A percentile compares a stretch with the other conserved stretches of the same genome.
These are phyloP conservation scores for Helotiales sp. DNA, from an alignment of 2,329 filamentous ascomycete genomes.

Conservation along the genomic window DNA sequence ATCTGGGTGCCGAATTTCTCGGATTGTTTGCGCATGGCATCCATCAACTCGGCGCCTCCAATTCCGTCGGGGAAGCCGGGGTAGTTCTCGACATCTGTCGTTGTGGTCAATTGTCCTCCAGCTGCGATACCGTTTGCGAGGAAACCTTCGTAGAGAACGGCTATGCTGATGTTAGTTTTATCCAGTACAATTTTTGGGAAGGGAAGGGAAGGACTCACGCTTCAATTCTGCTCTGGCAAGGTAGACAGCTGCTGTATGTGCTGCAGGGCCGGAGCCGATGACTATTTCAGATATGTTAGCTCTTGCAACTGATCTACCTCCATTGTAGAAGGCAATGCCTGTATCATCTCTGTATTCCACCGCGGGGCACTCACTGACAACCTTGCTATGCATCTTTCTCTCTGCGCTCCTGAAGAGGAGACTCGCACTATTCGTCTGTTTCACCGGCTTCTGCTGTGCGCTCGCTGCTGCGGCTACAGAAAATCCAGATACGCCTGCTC, in stretches of 20 bases:
- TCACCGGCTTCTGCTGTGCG: conserved; percentile 60
- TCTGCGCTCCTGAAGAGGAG: conserved; percentile 41
- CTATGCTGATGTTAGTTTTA: conserved; percentile 45
- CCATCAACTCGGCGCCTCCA: conserved; percentile 89
- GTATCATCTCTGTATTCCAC: no score
- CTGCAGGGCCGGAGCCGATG: conserved; percentile 93
- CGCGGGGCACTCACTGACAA: conserved; percentile 71
- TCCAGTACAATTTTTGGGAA: no score
- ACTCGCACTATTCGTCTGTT: conserved; percentile 34
- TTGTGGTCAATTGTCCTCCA: conserved; percentile 96
- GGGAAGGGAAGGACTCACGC: conserved; percentile 51
- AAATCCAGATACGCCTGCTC: conserved; percentile 74
- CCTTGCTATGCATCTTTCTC: conserved; percentile 85
- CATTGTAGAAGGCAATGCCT: no score
- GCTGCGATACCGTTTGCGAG: conserved; percentile 96
- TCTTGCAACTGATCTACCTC: not conserved
- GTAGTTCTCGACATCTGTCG: conserved; percentile 98
- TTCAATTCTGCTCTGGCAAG: conserved; percentile 92
- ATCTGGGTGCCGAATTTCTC: conserved; percentile 91
- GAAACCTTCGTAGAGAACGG: conserved; percentile 97
- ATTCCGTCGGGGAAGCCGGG: conserved; percentile 92
- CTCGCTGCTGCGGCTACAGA: conserved; percentile 74
- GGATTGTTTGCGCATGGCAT: conserved; percentile 91
- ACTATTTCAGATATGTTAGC: conserved; percentile 51
- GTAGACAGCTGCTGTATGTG: conserved; percentile 97